A percentile compares a stretch with the other conserved stretches of the same genome.
Evolutionary conservation across 345 rosid species (phyloP).

Genomic region (Syzygium aromaticum): DNA sequence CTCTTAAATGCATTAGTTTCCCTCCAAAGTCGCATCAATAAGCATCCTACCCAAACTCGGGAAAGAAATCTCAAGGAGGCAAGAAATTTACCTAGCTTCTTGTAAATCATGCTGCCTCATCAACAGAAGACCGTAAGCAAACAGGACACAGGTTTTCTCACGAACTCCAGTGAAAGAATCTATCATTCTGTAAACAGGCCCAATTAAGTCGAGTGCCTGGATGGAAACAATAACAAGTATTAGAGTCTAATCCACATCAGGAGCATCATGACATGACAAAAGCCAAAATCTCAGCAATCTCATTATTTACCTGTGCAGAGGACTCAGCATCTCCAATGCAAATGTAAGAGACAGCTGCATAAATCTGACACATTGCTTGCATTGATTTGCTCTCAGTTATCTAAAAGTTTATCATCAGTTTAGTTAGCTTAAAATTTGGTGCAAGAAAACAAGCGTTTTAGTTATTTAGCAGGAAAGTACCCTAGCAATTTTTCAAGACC

Average conservation of each 20-base stretch:
- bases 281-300: not conserved
- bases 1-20: not conserved
- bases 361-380: constrained; percentile 89
- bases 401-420: constrained; percentile 27
- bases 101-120: constrained; percentile 92
- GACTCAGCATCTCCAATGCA: constrained; percentile 94
- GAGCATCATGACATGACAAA: not conserved
- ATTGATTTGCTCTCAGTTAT: constrained; percentile 79
- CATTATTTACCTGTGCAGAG: constrained; percentile 58
- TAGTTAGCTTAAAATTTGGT: not conserved
- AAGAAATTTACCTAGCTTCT: constrained; percentile 65
- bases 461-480: not conserved
- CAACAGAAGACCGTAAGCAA: constrained; percentile 86
- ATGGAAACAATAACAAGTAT: not conserved
- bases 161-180: constrained; percentile 82
- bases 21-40: not conserved
- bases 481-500: not conserved
- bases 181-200: constrained; percentile 69
- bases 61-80: not conserved
- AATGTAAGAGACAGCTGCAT: constrained; percentile 91
- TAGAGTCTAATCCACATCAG: not conserved
- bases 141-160: constrained; percentile 87
- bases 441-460: not conserved
- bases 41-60: not conserved
- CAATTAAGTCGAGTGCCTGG: constrained; percentile 92